Evolutionary conservation across 768 basidiomycete genomes (phyloP), one percentile per base, ranked within the genome.

Genomic region (Candolleomyces aberdarensis): DNA sequence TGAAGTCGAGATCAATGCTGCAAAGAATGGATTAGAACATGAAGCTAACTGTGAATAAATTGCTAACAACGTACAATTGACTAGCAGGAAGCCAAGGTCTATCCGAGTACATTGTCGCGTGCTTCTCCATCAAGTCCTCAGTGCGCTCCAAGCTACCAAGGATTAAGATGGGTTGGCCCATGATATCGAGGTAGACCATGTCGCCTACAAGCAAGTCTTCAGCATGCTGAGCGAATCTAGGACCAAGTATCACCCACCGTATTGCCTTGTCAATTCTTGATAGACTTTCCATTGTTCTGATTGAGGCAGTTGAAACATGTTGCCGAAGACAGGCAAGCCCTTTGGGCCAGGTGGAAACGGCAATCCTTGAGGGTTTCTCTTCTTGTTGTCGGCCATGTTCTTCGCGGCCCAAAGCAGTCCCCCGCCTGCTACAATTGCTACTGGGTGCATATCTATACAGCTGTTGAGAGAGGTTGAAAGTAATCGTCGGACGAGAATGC

Each of bases 251-350:
- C 39, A 47, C 64, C 3, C 47, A 62, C 66, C 66, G 32, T 67
- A 65, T 63, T 65, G 60, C 63, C 59, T 67, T 7, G 63, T 63
- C 65, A 65, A 64, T 47, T 61, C 62, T 52, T 66, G 63, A 39
- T 66, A 68, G 55, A 64, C 41, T 41, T 63, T 63, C 63, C 67
- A 66, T 63, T 66, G 65, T 48, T 68, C 62, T 48, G 62, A 63
- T 58, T 68, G 67, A 40, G 67, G 67, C 31, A 68, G 66, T 44
- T 68, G 67, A 56, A 68, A 64, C 62, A 68, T 66, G 58, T 68
- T 68, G 14, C 67, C 65, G 51, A 68, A 59, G 0, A 68, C 61
- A 58, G 67, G 67, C 20, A 68, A 62, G 32, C 63, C 61, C 55
- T 62, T 59, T 26, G 65, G 67, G 29, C 67, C 67, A 59, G 62